phyloP scores from a whole-genome alignment of 192 early-diverging fungal genomes.

The Coemansia sp. region DNA sequence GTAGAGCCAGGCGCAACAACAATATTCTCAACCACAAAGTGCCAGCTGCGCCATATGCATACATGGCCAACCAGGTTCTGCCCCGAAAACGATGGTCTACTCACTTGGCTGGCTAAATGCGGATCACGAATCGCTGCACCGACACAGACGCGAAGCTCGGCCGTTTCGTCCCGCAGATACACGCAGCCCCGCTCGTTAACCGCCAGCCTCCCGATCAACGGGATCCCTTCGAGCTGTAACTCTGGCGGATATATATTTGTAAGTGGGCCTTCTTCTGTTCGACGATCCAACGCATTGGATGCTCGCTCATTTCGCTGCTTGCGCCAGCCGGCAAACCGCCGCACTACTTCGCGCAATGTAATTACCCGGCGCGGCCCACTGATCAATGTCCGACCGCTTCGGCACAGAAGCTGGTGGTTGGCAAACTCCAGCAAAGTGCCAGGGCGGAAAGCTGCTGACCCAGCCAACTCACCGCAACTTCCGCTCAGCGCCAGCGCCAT shows the following conservation, averaged over 20 bases:
- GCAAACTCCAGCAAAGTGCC: neutral
- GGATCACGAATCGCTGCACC: neutral
- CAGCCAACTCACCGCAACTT: neutral
- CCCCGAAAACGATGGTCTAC: slow-evolving; percentile 12
- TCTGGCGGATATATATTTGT: slow-evolving; percentile 11
- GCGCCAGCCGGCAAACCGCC: slow-evolving; percentile 13
- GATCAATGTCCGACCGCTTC: neutral
- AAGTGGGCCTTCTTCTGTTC: slow-evolving; percentile 1
- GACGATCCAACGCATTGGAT: neutral
- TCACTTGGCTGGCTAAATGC: neutral
- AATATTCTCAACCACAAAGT: slow-evolving; percentile 15
- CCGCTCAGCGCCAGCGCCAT: neutral
- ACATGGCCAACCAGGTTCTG: slow-evolving; percentile 33
- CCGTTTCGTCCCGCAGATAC: slow-evolving; percentile 36
- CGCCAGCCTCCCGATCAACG: slow-evolving; percentile 27
- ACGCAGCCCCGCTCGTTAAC: slow-evolving; percentile 27
- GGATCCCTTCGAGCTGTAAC: slow-evolving; percentile 16
- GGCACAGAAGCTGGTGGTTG: neutral
- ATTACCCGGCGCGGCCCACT: slow-evolving; percentile 9
- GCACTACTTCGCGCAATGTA: slow-evolving; percentile 18
- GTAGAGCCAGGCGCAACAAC: neutral
- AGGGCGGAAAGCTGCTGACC: neutral
- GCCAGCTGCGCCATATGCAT: slow-evolving; percentile 33
- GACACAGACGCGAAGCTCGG: slow-evolving; percentile 17
- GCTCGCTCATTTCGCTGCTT: neutral